Base-by-base conservation (phyloP, 2,329 filamentous ascomycete species). In the Venturia oleaginea region DNA sequence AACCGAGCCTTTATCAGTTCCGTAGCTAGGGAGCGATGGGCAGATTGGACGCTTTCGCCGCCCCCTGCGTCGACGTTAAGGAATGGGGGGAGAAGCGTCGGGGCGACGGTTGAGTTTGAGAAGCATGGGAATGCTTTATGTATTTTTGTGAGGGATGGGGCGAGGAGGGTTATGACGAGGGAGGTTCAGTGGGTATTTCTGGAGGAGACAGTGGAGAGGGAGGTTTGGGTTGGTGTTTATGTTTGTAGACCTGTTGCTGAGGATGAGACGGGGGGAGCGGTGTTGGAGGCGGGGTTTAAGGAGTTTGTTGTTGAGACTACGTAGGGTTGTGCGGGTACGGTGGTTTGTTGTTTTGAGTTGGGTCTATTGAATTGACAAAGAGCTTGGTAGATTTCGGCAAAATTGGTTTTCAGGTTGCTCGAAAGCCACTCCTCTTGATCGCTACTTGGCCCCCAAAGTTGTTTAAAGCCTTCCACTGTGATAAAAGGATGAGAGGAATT, bases 21-120 rank as follows among this genome's bases (percentile, higher is more conserved):
- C 32, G 62, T 64, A 3, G 48, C 62, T 22, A 22, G 62, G 10
- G 62, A 64, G 27, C 3, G 22, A 8, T 64, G 48, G 43, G 62
- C 62, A n/a, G 62, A 64, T 42, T 64, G 62, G 62, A 59, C 11
- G n/a, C 15, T 64, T 43, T 37, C 11, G 3, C 13, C 30, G 4
- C 38, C 61, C 3, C 61, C 40, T 7, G 24, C 2, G 15, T 24
- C 13, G 6, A 32, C 11, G 10, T 27, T 13, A 15, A 62, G 11
- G 5, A 51, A 62, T 13, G 40, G 22, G 13, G 27, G 27, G 19
- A 43, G 37, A 11, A 61, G 3, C 7, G 61, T 54, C 3, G 51
- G 51, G 30, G 61, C 61, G 5, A 48, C 42, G 13, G 51, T 62
- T 48, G 40, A 62, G 27, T 51, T 62, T 62, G 40, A 62, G 61